These are phyloP conservation scores for Alternaria conjuncta DNA, from an alignment of 2,329 filamentous ascomycete genomes.

Conservation along the genomic window DNA sequence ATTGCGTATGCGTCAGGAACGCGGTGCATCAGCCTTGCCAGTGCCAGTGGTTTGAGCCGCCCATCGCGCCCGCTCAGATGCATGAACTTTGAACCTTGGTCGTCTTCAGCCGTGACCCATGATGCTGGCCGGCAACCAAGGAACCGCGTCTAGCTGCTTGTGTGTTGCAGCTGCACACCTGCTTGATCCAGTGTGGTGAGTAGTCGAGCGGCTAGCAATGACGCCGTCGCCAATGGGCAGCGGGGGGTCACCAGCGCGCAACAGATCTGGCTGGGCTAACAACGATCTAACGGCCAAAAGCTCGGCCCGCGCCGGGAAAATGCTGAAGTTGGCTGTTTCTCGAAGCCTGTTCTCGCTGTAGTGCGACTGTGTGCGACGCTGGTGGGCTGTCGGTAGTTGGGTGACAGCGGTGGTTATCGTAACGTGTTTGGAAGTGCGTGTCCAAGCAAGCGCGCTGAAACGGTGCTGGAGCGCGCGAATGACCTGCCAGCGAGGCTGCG, in stretches of 20 bases:
- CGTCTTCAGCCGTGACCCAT: constrained; percentile 26
- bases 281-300: constrained; percentile 45
- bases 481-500: constrained; percentile 39
- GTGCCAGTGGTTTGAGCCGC: constrained; percentile 45
- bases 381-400: constrained; percentile 32
- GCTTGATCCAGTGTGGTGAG: constrained; percentile 43
- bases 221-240: constrained; percentile 29
- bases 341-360: constrained; percentile 41
- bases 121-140: constrained; percentile 23
- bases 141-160: constrained; percentile 32
- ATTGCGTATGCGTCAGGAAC: constrained; percentile 54
- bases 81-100: constrained; percentile 38
- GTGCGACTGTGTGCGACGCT: constrained; percentile 32
- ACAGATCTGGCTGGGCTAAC: constrained; percentile 44
- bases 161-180: constrained; percentile 41
- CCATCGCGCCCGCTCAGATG: constrained; percentile 40
- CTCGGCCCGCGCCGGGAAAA: constrained; percentile 50
- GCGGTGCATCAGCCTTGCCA: constrained; percentile 47
- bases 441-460: constrained; percentile 17
- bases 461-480: constrained; percentile 20
- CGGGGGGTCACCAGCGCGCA: constrained; percentile 30
- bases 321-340: constrained; percentile 36
- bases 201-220: constrained; percentile 37
- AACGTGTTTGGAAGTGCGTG: constrained; percentile 7
- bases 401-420: constrained; percentile 36